phyloP scores from a whole-genome alignment of 768 basidiomycete species.

The Tricholoma hemisulphureum region DNA sequence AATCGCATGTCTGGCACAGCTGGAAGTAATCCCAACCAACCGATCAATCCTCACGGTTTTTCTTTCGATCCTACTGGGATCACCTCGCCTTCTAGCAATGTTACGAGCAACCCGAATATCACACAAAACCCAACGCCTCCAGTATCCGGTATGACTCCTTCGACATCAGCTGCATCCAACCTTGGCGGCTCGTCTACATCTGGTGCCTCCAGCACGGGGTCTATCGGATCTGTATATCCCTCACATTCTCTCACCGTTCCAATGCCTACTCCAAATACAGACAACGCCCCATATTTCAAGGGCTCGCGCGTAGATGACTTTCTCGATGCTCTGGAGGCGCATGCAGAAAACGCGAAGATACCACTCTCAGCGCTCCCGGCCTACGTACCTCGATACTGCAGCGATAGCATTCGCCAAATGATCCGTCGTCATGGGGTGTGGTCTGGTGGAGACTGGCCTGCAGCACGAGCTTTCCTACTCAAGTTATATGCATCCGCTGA shows the following conservation, averaged over 20 bases:
- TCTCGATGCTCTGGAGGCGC: background rate
- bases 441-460: background rate
- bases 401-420: background rate
- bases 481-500: background rate
- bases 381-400: background rate
- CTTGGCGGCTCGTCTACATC: too few species aligned
- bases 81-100: too few species aligned
- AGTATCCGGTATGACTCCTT: background rate
- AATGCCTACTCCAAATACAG: background rate
- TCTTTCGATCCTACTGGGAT: too few species aligned
- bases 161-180: background rate
- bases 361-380: background rate
- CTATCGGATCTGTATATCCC: background rate
- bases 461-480: background rate
- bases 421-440: background rate
- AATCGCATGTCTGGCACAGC: too few species aligned
- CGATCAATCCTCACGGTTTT: too few species aligned
- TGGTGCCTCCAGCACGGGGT: too few species aligned
- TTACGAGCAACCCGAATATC: background rate
- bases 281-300: background rate
- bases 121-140: background rate
- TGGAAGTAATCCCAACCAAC: too few species aligned
- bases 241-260: background rate
- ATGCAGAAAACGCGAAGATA: background rate
- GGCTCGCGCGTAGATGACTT: background rate